Evolutionary conservation across 202 grass and related monocot genomes (phyloP).

Genomic region (Eragrostis tef): DNA sequence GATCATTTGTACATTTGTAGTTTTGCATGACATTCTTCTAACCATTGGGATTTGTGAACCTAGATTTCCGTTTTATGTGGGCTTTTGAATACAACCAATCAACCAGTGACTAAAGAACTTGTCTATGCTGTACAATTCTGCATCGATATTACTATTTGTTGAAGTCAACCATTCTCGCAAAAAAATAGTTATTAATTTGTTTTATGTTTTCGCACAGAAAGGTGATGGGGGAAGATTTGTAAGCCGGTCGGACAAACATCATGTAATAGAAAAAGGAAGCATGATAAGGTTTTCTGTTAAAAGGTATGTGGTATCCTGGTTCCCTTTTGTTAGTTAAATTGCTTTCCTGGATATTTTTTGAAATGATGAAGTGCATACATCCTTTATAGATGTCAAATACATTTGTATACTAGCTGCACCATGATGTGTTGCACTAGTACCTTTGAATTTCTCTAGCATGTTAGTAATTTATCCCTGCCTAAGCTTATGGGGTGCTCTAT

Average conservation of each 20-base stretch:
- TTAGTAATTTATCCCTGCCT: background rate
- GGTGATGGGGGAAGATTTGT: constrained; percentile 52
- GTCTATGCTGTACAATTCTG: constrained; percentile 17
- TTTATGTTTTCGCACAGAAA: constrained; percentile 48
- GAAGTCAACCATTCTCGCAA: constrained; percentile 22
- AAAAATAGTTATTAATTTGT: background rate
- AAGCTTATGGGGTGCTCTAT: constrained; percentile 14
- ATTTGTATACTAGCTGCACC: constrained; percentile 1
- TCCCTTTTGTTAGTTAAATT: constrained; percentile 33
- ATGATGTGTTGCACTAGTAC: too few species aligned
- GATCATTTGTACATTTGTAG: background rate
- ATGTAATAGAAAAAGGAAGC: constrained; percentile 66
- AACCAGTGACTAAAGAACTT: constrained; percentile 7
- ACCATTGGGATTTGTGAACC: background rate
- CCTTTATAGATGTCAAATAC: constrained; percentile 27
- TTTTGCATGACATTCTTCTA: constrained; percentile 22
- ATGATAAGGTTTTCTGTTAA: constrained; percentile 83
- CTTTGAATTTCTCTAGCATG: background rate
- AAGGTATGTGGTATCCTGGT: constrained; percentile 55
- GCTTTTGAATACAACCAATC: constrained; percentile 1
- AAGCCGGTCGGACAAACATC: constrained; percentile 52
- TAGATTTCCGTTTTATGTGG: background rate
- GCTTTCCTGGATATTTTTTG: background rate
- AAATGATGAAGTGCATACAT: background rate
- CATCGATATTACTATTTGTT: background rate